Evolutionary conservation across 202 grass and related monocot genomes (phyloP).

Genomic region (Dendrocalamus latiflorus): DNA sequence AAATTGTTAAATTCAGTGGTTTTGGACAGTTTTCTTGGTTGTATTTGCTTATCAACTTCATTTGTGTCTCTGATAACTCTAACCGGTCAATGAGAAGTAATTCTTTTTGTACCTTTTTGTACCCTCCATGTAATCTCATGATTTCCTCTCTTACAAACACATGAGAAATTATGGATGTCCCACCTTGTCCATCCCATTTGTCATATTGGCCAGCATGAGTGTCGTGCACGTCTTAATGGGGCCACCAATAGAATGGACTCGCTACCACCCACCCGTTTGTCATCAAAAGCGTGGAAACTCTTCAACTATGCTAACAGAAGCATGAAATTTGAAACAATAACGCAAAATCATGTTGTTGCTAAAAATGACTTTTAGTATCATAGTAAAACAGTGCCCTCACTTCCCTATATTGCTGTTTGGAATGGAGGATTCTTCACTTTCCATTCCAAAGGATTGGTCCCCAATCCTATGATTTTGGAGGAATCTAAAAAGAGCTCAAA

Average conservation of each 20-base stretch:
- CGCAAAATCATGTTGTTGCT: not conserved
- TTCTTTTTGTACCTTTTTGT: not conserved
- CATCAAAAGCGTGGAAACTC: not conserved
- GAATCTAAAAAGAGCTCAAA: too few species aligned
- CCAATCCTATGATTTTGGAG: too few species aligned
- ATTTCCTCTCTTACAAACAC: constrained; percentile 4
- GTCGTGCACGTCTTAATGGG: not conserved
- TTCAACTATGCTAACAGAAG: not conserved
- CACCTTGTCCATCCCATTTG: constrained; percentile 19
- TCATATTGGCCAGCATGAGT: constrained; percentile 27
- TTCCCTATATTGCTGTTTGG: too few species aligned
- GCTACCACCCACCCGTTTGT: not conserved
- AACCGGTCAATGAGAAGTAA: not conserved
- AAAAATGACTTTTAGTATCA: not conserved
- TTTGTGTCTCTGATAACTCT: not conserved
- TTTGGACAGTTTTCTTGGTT: not conserved
- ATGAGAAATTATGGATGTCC: constrained; percentile 5
- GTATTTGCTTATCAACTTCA: not conserved
- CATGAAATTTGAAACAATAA: constrained; percentile 10
- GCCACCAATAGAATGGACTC: not conserved
- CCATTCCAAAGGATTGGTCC: too few species aligned
- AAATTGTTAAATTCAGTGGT: too few species aligned
- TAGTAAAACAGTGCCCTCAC: not conserved
- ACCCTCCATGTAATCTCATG: constrained; percentile 7
- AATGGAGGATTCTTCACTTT: too few species aligned